phyloP scores from a whole-genome alignment of 2,329 filamentous ascomycete species.

The Endoconidiophora laricicola region DNA sequence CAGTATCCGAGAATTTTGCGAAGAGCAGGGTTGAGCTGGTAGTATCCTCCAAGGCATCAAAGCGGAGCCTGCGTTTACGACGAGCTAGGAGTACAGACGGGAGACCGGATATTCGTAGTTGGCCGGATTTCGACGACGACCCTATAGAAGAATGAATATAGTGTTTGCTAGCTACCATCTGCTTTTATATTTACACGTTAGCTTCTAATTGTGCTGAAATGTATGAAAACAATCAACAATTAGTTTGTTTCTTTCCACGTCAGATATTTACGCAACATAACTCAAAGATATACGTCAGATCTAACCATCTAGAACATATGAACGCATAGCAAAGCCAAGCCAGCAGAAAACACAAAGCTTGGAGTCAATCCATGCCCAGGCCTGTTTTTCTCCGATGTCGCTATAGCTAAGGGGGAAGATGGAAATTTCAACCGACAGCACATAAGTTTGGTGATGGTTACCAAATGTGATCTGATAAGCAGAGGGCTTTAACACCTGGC shows the following conservation, averaged over 20 bases:
- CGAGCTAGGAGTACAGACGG: constrained; percentile 1
- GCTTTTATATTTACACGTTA: background rate
- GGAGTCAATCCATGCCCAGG: too few relatives aligned
- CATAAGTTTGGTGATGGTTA: constrained; percentile 5
- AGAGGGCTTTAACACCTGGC: background rate
- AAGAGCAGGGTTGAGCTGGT: background rate
- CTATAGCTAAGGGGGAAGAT: background rate
- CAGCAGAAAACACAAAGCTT: background rate
- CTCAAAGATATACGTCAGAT: too few relatives aligned
- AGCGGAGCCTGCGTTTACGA: background rate
- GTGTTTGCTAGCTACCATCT: background rate
- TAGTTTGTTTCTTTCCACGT: background rate
- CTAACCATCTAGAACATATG: too few relatives aligned
- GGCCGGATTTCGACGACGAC: constrained; percentile 8
- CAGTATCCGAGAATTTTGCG: background rate
- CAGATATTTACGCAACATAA: background rate
- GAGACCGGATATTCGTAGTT: constrained; percentile 8
- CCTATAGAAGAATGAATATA: constrained; percentile 6
- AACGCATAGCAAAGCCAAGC: background rate
- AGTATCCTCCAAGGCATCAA: background rate
- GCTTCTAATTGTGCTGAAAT: background rate
- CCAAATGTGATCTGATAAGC: constrained; percentile 9
- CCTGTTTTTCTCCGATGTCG: constrained; percentile 2
- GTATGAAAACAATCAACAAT: background rate
- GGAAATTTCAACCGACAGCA: background rate